These are phyloP conservation scores for Prosopis cineraria DNA, from an alignment of 306 rosid species.

Conservation along the genomic window DNA sequence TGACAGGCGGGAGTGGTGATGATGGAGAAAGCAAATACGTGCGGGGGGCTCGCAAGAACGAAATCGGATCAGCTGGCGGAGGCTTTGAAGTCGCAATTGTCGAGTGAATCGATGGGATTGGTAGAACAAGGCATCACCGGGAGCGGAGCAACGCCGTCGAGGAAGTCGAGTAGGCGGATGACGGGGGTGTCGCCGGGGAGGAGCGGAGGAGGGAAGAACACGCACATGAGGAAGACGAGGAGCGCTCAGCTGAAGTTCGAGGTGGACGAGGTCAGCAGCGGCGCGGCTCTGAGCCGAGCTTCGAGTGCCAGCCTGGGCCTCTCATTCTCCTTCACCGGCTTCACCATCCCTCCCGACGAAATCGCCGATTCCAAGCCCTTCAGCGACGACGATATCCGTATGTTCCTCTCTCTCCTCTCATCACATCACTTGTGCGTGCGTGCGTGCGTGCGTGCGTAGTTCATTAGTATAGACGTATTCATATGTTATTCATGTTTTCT, in stretches of 20 bases:
- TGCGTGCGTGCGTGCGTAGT: not conserved
- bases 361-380: slow-evolving; percentile 75
- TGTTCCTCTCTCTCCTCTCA: slow-evolving; percentile 5
- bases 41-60: slow-evolving; percentile 55
- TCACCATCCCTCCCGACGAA: slow-evolving; percentile 86
- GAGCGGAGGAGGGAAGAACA: slow-evolving; percentile 47
- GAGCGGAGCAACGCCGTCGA: slow-evolving; percentile 34
- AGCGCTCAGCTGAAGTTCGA: slow-evolving; percentile 90
- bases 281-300: slow-evolving; percentile 93
- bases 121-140: slow-evolving; percentile 42
- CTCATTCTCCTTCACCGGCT: slow-evolving; percentile 93
- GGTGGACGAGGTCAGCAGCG: slow-evolving; percentile 69
- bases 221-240: slow-evolving; percentile 85
- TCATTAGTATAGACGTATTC: not conserved
- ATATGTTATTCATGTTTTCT: not conserved
- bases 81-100: slow-evolving; percentile 57
- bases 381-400: slow-evolving; percentile 91
- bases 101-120: slow-evolving; percentile 38
- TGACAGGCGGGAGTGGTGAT: not conserved
- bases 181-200: slow-evolving; percentile 64
- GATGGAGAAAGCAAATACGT: slow-evolving; percentile 59
- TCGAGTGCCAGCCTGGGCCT: slow-evolving; percentile 97
- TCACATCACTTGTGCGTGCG: not conserved
- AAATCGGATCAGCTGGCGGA: slow-evolving; percentile 85
- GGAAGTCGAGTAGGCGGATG: slow-evolving; percentile 78